Evolutionary conservation across 73 alveolate species (phyloP).

Genomic region (Blepharisma japonicum): DNA sequence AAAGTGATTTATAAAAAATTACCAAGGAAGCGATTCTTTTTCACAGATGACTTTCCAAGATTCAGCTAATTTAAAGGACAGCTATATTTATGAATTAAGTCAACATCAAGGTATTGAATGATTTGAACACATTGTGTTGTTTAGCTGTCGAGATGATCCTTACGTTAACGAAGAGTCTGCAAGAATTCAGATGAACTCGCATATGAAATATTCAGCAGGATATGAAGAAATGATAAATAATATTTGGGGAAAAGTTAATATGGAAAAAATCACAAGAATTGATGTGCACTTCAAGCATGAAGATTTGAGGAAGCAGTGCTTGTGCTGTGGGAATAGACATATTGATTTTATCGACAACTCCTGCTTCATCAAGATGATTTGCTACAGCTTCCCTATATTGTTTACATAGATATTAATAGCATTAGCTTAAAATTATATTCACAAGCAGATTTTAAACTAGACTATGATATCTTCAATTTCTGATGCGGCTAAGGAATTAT

Average conservation of each 20-base stretch:
- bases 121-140: slow-evolving; percentile 87
- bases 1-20: slow-evolving; percentile 93
- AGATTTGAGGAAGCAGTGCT: slow-evolving; percentile 40
- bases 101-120: slow-evolving; percentile 76
- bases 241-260: slow-evolving; percentile 66
- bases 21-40: slow-evolving; percentile 86
- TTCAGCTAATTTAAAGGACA: slow-evolving; percentile 76
- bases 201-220: slow-evolving; percentile 68
- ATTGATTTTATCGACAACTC: slow-evolving; percentile 21
- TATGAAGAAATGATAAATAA: slow-evolving; percentile 88
- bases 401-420: not conserved
- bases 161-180: slow-evolving; percentile 97
- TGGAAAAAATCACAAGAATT: slow-evolving; percentile 74
- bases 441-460: too few species aligned
- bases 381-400: not conserved
- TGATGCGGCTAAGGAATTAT: not conserved
- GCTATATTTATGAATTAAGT: slow-evolving; percentile 86
- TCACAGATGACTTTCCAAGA: slow-evolving; percentile 90
- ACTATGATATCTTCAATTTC: too few species aligned
- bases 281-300: slow-evolving; percentile 93
- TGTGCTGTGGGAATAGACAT: slow-evolving; percentile 20
- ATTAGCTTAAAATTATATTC: too few species aligned
- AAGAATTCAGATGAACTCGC: slow-evolving; percentile 77
- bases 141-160: slow-evolving; percentile 88
- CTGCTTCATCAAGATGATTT: slow-evolving; percentile 11